phyloP scores from a whole-genome alignment of 2,329 filamentous ascomycete species.

The Neofusicoccum laricinum region DNA sequence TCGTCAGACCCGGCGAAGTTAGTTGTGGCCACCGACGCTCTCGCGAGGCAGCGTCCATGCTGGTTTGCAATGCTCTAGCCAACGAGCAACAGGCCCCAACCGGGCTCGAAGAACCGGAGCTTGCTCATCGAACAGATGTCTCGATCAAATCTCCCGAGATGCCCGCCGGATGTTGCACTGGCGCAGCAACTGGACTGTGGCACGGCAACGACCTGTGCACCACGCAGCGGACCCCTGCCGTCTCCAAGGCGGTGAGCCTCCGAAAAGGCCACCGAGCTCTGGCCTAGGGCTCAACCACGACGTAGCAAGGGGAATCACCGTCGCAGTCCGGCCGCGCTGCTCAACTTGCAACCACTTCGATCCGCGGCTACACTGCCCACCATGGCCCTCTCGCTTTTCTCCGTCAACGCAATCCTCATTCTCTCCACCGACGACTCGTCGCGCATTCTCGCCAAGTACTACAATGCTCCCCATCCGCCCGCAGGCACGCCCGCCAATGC shows the following conservation, averaged over 20 bases:
- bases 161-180: too few species aligned
- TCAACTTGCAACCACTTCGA: neutral
- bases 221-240: neutral
- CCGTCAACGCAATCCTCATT: constrained; percentile 48
- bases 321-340: neutral
- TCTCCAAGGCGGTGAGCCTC: constrained; percentile 13
- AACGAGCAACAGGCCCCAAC: neutral
- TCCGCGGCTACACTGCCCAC: neutral
- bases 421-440: constrained; percentile 76
- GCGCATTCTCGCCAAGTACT: constrained; percentile 94
- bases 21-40: neutral
- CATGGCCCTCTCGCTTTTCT: constrained; percentile 52
- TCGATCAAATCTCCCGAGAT: too few species aligned
- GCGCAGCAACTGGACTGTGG: too few species aligned
- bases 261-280: constrained; percentile 16
- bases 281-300: neutral
- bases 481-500: constrained; percentile 56
- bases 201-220: neutral
- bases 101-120: too few species aligned
- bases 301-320: constrained; percentile 14
- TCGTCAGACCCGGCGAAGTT: neutral
- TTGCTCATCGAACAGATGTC: too few species aligned
- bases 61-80: neutral
- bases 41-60: neutral
- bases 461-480: constrained; percentile 67